Conservation (phyloP, 345 rosid genomes). For the Citrus australasica region DNA sequence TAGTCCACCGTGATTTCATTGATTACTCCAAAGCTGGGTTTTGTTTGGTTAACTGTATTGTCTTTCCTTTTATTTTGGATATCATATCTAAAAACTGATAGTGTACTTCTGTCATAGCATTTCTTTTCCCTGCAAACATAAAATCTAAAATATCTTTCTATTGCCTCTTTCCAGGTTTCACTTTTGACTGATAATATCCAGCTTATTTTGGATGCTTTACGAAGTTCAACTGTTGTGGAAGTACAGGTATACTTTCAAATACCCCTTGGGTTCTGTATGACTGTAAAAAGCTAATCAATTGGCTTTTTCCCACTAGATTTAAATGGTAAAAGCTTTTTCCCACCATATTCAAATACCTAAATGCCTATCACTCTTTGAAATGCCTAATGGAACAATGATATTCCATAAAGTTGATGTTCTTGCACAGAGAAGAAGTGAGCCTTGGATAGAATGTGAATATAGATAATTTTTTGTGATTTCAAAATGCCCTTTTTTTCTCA, state of each 20-base stretch:
- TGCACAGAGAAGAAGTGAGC: not conserved
- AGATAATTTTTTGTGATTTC: not conserved
- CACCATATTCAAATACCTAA: too few relatives aligned
- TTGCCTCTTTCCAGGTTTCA: slow-evolving; percentile 46
- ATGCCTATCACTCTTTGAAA: too few relatives aligned
- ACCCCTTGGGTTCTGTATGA: not conserved
- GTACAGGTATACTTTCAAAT: slow-evolving; percentile 53
- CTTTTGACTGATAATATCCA: slow-evolving; percentile 59
- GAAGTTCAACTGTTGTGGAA: slow-evolving; percentile 59
- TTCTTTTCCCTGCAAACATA: not conserved
- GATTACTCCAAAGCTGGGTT: not conserved
- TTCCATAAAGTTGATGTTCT: too few relatives aligned
- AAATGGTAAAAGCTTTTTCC: too few relatives aligned
- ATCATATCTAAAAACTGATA: not conserved
- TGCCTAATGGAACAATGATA: too few relatives aligned
- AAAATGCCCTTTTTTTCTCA: not conserved
- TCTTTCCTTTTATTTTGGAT: not conserved
- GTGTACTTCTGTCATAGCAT: not conserved
- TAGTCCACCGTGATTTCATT: not conserved
- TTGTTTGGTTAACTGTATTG: not conserved
- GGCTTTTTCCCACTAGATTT: not conserved
- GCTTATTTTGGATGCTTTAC: slow-evolving; percentile 67
- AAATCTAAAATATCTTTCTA: slow-evolving; percentile 3
- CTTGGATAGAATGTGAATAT: not conserved
- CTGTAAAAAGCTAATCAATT: not conserved